phyloP scores from a whole-genome alignment of 2,329 filamentous ascomycete species.

The Trichoderma cornu-damae region DNA sequence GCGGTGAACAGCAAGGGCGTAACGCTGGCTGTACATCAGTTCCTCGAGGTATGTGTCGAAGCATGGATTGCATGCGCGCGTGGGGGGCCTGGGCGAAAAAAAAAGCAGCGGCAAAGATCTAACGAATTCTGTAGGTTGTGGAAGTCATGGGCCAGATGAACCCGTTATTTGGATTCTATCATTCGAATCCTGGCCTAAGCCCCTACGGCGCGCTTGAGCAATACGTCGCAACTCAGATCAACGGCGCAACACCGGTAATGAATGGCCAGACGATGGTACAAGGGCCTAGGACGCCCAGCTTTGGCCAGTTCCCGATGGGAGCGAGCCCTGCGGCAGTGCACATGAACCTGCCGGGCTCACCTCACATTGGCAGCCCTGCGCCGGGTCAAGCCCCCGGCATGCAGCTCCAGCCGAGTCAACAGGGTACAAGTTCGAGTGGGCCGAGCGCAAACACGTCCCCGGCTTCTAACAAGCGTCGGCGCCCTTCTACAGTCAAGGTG shows the following conservation, averaged over 20 bases:
- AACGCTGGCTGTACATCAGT: slow-evolving; percentile 57
- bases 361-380: slow-evolving; percentile 56
- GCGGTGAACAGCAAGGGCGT: slow-evolving; percentile 56
- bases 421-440: slow-evolving; percentile 61
- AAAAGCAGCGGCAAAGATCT: neutral
- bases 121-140: slow-evolving; percentile 44
- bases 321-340: slow-evolving; percentile 57
- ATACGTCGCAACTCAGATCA: slow-evolving; percentile 49
- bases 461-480: slow-evolving; percentile 54
- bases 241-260: slow-evolving; percentile 34
- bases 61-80: neutral
- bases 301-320: slow-evolving; percentile 54
- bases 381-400: slow-evolving; percentile 59
- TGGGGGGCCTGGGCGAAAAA: too few relatives aligned
- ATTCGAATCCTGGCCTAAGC: slow-evolving; percentile 48
- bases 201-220: slow-evolving; percentile 58
- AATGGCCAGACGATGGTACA: slow-evolving; percentile 46
- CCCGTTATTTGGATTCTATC: slow-evolving; percentile 55
- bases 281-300: slow-evolving; percentile 50
- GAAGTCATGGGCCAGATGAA: slow-evolving; percentile 65
- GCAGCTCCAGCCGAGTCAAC: slow-evolving; percentile 63
- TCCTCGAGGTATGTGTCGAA: slow-evolving; percentile 57
- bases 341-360: slow-evolving; percentile 57
- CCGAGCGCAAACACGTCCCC: slow-evolving; percentile 64
- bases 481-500: slow-evolving; percentile 52